Base-by-base conservation (phyloP, 805 yeast genomes). In the Cyberlindnera euphorbiiphila region DNA sequence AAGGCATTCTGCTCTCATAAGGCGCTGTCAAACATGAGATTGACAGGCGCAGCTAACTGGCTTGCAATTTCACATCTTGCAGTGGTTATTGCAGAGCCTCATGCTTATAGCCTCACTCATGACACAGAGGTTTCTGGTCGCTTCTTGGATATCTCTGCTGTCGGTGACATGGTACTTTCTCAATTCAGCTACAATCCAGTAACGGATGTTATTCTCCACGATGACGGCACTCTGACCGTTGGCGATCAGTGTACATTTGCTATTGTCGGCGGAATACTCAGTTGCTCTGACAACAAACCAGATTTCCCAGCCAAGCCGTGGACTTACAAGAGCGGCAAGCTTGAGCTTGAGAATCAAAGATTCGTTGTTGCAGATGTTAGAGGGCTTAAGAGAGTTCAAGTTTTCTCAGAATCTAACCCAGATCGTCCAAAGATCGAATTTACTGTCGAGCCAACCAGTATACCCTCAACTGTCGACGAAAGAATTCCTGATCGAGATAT, bases 211-310 rank as follows among this genome's bases (percentile, higher is more conserved):
- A 13, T 30, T 20, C 33, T 30, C 19, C 33, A 30, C 10, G 25
- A 30, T 14, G 33, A 30, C 12, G 33, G 33, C 8, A 17, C 33
- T 6, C 18, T 30, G 17, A 30, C 33, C 11, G 4, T 30, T 12
- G 33, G 33, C 9, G 16, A 30, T 13, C 25, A 30, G 19, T 30
- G 33, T 21, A 30, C 33, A 8, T 30, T 30, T 21, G 33, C 33
- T n/a, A 6, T 30, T 4, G 33, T 30, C 19, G 33, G 33, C 15
- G 25, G 25, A 14, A 19, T 30, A 12, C 13, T 30, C 10, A 30
- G 25, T 9, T 30, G 33, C 22, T 19, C 17, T 9, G 33, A 30
- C 12, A 14, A 9, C 16, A 14, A 21, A 5, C n/a, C 29, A 17
- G 33, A 30, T 8, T 14, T 10, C 19, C 19, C 33, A 12, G 33